Evolutionary conservation across 2,329 filamentous ascomycete genomes (phyloP), one percentile per base, ranked within the genome.

Genomic region (Pyrenophora teres): DNA sequence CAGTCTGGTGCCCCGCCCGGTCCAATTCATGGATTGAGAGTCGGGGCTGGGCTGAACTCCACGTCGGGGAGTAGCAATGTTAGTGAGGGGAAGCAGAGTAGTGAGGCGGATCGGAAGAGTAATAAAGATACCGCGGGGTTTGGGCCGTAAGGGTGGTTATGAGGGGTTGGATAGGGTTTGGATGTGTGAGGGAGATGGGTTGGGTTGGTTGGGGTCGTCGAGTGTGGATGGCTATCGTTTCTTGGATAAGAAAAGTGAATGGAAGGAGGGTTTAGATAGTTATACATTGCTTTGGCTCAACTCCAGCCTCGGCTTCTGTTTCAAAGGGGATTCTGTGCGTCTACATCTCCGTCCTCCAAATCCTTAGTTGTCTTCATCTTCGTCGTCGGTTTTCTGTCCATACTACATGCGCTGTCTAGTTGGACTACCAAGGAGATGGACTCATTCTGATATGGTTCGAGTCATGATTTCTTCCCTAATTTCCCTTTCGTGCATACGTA

Each of bases 31-130:
- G 48, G 52, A 2, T 33, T 57, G 19, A 37, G n/a, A 18, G 41
- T 46, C 2, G 43, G 41, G 10, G 54, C 56, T 10, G 55, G 57
- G 2, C 23, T 54, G 7, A 40, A 45, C 1, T 52, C 56, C 0
- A 52, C 50, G 1, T 50, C 57, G 0, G 59, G 57, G 0, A 68
- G 67, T 41, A 68, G 65, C 4, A 61, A 52, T 25, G 68, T 57
- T 9, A 70, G 64, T 13, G 70, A 73, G 39, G 66, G 68, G 7
- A 72, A 70, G 54, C 46, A 60, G 19, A 72, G 70, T 27, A 70
- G 66, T 13, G 71, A 74, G 45, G 66, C 53, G 3, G 64, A 59
- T 30, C 8, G 10, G 5, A 50, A 69, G 16, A 68, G 61, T 46
- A 62, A 54, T 19, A 56, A 59, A 25, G 56, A 50, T 15, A 56